Base-by-base conservation (phyloP, 331 rosid genomes). In the Arachis monticola region DNA sequence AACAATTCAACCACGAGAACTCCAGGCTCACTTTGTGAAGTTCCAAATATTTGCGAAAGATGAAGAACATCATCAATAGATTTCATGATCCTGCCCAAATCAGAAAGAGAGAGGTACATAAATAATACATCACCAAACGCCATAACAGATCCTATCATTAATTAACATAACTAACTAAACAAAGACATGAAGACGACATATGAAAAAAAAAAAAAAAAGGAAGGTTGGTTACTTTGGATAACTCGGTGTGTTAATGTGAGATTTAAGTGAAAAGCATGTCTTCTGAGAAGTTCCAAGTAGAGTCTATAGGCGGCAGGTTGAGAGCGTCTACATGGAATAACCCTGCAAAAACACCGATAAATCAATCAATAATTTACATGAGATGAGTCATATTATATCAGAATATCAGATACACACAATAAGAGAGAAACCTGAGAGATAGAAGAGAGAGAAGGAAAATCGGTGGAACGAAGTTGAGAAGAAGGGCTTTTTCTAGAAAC, bases 241-340 rank as follows among this genome's bases (percentile, higher is more conserved):
- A 69, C 85, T 83, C 5, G 87, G 93, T 44, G 85, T 85, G 7
- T 77, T 84, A 31, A 87, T 86, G 87, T 80, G 93, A 79, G 87
- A 82, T 74, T 91, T 90, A 59, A 94, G 88, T 13, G 67, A 80
- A 90, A 94, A 59, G 86, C 89, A 76, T 92, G 93, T 67, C 88
- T 88, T 79, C 81, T 91, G 73, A 92, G 83, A 17, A 94, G 92
- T 74, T 94, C 97, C 84, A 94, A 70, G 67, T 92, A 94, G 42
- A 92, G 87, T 74, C 99, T 86, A 76, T 90, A 92, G 3, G 97
- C 97, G 6, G 80, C 93, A 14, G 97, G 97, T 80, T 87, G 97
- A 66, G 76, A 82, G 72, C 74, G 84, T 77, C 99, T 82, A 67
- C 87, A 82, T 66, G 99, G 96, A 84, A 90, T 80, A 70, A 94